phyloP scores from a whole-genome alignment of 1,284 basidiomycete genomes.

The Acaromyces ingoldii region DNA sequence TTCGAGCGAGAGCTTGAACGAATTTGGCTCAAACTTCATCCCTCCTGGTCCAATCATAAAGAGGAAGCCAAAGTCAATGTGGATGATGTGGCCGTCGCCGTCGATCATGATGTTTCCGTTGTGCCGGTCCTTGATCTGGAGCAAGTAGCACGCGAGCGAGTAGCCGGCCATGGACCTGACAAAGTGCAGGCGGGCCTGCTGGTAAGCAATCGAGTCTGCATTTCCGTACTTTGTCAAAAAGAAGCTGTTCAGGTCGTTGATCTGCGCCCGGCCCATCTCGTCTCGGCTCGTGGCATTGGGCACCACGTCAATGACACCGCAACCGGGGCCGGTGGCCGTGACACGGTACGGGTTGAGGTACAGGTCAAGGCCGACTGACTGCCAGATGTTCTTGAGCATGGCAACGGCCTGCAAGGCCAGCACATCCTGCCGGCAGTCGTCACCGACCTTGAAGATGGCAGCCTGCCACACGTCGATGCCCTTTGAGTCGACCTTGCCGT shows the following conservation, averaged over 20 bases:
- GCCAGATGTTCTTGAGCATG: conserved; percentile 99
- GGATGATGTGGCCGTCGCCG: conserved; percentile 89
- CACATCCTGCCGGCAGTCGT: conserved; percentile 97
- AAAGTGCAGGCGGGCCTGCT: conserved; percentile 88
- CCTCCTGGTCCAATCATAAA: conserved; percentile 75
- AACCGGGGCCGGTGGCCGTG: conserved; percentile 94
- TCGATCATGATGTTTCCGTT: conserved; percentile 99
- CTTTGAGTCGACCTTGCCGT: conserved; percentile 12
- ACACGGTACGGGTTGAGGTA: conserved; percentile 96
- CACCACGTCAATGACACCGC: conserved; percentile 97
- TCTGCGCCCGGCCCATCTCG: conserved; percentile 98
- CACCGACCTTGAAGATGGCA: conserved; percentile 99
- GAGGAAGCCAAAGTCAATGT: conserved; percentile 95
- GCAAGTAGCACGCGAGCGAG: conserved; percentile 94
- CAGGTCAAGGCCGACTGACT: conserved; percentile 73
- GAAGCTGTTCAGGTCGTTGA: conserved; percentile 91
- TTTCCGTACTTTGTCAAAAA: conserved; percentile 93
- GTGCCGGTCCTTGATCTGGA: conserved; percentile 96
- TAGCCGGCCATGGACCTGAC: conserved; percentile 99
- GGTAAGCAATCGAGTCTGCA: conserved; percentile 81
- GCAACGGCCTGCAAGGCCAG: conserved; percentile 94
- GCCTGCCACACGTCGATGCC: conserved; percentile 78
- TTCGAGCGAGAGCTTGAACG: conserved; percentile 96
- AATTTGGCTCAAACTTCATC: conserved; percentile 55
- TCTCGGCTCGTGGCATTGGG: conserved; percentile 96